Base-by-base conservation (phyloP, 1,139 yeast species). In the Kluyveromyces marxianus region DNA sequence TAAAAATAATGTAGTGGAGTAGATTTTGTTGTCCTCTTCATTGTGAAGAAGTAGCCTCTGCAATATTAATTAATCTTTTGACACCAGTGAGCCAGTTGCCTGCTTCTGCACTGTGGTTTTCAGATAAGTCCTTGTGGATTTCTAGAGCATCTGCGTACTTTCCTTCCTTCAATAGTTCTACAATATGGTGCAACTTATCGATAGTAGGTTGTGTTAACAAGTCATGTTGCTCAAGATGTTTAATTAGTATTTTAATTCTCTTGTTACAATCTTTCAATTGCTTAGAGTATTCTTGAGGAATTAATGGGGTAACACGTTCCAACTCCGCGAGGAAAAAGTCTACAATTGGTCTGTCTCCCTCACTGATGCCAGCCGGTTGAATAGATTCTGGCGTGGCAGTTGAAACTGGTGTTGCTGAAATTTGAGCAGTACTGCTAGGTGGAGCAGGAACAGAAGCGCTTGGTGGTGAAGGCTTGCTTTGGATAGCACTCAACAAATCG, bases 1-100 rank as follows among this genome's bases (percentile, higher is more conserved):
- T 7, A 29, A 7, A 29, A 7, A 7, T 29, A 8, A 29, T 29
- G 31, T 7, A 29, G 31, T 7, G 8, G 8, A 7, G 8, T 7
- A 7, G 31, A 7, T 29, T 7, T 29, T 29, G 31, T 29, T 29
- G 31, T 29, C 8, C 8, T 29, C 31, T 8, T 10, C 21, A 40
- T 35, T 40, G 38, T 7, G 43, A 40, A 25, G 60, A 51, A 14
- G 65, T 57, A 28, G 69, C 72, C 50, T 69, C 72, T 2, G 68
- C 78, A 81, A 92, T 85, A 51, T 84, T 86, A 51, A 92, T 81
- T 55, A 92, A 75, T 57, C 97, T 79, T 68, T 85, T 88, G 44
- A 92, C 83, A 58, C 98, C 98, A 27, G 87, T 80, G 70, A 87
- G 80, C 98, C 98, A 92, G 57, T 84, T 81, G 8, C 96, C 96